phyloP scores from a whole-genome alignment of 768 basidiomycete genomes.

The Pleurotus citrinopileatus region DNA sequence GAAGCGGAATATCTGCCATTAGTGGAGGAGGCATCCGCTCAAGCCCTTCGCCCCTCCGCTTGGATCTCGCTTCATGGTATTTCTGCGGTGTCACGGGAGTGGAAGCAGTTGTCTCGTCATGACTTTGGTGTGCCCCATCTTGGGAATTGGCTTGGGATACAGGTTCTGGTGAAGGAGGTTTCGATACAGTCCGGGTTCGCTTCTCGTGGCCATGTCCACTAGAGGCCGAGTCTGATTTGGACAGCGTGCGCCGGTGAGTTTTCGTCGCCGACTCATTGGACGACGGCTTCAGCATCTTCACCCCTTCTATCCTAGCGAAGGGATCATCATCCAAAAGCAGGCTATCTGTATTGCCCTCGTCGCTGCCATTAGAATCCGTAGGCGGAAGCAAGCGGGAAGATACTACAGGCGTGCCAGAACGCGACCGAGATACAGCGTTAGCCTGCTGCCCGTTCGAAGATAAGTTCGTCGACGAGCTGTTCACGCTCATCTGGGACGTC shows the following conservation, averaged over 20 bases:
- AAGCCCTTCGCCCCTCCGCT: constrained; percentile 36
- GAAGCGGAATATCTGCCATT: constrained; percentile 25
- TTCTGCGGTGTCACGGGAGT: constrained; percentile 20
- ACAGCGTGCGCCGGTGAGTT: background rate
- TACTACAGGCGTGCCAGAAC: constrained; percentile 4
- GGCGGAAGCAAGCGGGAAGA: constrained; percentile 2
- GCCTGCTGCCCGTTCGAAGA: background rate
- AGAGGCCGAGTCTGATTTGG: constrained; percentile 7
- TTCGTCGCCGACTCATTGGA: constrained; percentile 10
- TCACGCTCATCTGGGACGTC: background rate
- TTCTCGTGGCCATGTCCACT: background rate
- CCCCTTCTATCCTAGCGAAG: constrained; percentile 54
- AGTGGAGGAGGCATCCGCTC: constrained; percentile 34
- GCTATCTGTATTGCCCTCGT: background rate
- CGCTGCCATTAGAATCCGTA: background rate
- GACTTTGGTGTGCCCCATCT: background rate
- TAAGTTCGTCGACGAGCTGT: background rate
- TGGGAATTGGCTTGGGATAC: constrained; percentile 9
- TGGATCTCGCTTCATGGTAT: constrained; percentile 31
- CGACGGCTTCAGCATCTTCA: constrained; percentile 35
- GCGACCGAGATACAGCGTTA: background rate
- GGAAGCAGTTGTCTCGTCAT: constrained; percentile 11
- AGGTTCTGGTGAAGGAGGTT: constrained; percentile 13
- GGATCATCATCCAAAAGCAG: constrained; percentile 31
- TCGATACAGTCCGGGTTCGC: background rate